A percentile compares a stretch with the other conserved stretches of the same genome.
phyloP scores from a whole-genome alignment of 2,329 filamentous ascomycete species.

The Septoria petroselini region DNA sequence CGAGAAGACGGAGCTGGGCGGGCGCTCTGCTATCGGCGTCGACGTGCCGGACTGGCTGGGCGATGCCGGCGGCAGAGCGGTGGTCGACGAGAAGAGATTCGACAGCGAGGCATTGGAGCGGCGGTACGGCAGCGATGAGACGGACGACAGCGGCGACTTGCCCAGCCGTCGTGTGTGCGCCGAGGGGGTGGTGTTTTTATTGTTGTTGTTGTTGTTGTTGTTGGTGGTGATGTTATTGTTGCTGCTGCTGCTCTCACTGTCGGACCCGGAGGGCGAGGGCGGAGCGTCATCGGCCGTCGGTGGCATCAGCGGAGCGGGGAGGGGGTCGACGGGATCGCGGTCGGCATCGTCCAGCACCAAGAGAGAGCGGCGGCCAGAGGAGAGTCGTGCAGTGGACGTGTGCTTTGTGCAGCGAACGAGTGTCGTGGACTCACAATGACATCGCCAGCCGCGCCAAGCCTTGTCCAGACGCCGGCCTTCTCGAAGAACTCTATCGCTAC shows the following conservation, averaged over 20 bases:
- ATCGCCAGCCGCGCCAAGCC: not conserved
- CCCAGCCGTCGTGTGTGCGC: constrained; percentile 58
- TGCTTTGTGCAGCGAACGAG: not conserved
- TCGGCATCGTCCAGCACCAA: too few species aligned
- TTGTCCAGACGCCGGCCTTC: not conserved
- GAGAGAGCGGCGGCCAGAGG: too few species aligned
- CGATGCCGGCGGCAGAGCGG: constrained; percentile 40
- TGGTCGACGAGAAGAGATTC: constrained; percentile 53
- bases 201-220: not conserved
- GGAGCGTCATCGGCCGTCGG: constrained; percentile 61
- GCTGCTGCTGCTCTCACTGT: constrained; percentile 57
- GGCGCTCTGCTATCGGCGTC: constrained; percentile 40
- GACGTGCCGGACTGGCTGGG: constrained; percentile 44
- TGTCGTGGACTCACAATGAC: not conserved
- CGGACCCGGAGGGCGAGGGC: constrained; percentile 67
- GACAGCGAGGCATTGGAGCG: constrained; percentile 53
- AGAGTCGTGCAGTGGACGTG: too few species aligned
- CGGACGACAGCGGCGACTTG: constrained; percentile 57
- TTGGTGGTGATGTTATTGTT: constrained; percentile 44
- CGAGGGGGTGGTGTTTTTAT: constrained; percentile 49
- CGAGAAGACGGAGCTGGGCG: constrained; percentile 46
- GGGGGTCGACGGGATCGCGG: too few species aligned
- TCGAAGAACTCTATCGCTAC: not conserved
- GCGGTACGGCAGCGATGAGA: constrained; percentile 54
- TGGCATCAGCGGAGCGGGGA: constrained; percentile 54